phyloP scores from a whole-genome alignment of 495 filamentous ascomycete genomes.

The Cenococcum geophilum region DNA sequence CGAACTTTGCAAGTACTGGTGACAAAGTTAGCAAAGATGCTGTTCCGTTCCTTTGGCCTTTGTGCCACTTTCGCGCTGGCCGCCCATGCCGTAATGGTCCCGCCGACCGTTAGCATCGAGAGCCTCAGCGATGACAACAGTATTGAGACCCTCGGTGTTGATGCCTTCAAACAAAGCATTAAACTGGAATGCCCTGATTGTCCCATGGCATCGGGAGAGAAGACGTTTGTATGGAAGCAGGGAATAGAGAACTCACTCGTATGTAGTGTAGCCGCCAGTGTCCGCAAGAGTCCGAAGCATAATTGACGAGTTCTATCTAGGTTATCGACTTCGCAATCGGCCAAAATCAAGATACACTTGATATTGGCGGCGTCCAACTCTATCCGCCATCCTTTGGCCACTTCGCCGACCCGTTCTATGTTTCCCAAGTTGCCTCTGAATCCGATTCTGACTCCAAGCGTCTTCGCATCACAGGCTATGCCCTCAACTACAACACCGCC shows the following conservation, averaged over 20 bases:
- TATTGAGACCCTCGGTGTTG: conserved; percentile 27
- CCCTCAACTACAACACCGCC: conserved; percentile 26
- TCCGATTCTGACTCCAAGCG: conserved; percentile 14
- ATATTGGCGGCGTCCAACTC: conserved; percentile 27
- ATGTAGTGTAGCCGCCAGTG: conserved; percentile 5
- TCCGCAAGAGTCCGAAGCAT: neutral
- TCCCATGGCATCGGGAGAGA: conserved; percentile 17
- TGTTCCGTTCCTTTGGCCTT: conserved; percentile 22
- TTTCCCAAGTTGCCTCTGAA: conserved; percentile 21
- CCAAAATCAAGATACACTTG: conserved; percentile 17
- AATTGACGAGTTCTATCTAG: conserved; percentile 7
- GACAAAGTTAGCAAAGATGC: conserved; percentile 13
- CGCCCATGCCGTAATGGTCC: conserved; percentile 25
- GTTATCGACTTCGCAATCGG: conserved; percentile 31
- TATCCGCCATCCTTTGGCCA: conserved; percentile 26
- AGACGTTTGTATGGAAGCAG: conserved; percentile 12
- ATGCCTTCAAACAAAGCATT: conserved; percentile 28
- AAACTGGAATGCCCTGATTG: conserved; percentile 24
- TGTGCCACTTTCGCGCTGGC: conserved; percentile 29
- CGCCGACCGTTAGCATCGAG: conserved; percentile 17
- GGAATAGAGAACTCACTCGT: conserved; percentile 23
- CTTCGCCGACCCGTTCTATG: conserved; percentile 23
- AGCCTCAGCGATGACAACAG: conserved; percentile 26
- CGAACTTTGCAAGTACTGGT: neutral
- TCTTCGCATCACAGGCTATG: conserved; percentile 27